These are phyloP conservation scores for Nakazawaea molendinolei DNA, from an alignment of 805 yeast species.

Conservation along the genomic window DNA sequence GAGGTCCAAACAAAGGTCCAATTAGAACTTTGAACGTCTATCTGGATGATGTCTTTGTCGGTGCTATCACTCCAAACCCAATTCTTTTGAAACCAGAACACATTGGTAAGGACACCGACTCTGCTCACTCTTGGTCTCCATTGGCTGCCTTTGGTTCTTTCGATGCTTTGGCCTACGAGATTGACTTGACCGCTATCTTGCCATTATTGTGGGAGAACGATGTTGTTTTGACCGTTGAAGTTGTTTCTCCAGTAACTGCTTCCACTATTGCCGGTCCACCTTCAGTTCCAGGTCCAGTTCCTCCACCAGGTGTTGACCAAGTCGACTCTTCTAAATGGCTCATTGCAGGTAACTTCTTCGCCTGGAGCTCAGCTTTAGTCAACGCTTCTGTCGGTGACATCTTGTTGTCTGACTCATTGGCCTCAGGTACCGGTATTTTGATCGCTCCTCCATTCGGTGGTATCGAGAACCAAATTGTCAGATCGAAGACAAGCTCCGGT, in stretches of 20 bases:
- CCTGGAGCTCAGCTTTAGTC: conserved; percentile 20
- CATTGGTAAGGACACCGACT: conserved; percentile 13
- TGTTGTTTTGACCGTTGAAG: conserved; percentile 19
- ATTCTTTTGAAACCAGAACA: conserved; percentile 22
- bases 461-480: conserved; percentile 20
- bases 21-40: conserved; percentile 23
- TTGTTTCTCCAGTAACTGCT: conserved; percentile 21
- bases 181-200: conserved; percentile 22
- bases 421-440: conserved; percentile 19
- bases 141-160: conserved; percentile 24
- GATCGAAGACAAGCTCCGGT: conserved; percentile 15
- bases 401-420: conserved; percentile 14
- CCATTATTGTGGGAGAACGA: conserved; percentile 24
- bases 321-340: conserved; percentile 19
- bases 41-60: conserved; percentile 18
- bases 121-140: conserved; percentile 19
- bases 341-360: conserved; percentile 23
- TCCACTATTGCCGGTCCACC: conserved; percentile 17
- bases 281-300: conserved; percentile 18
- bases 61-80: conserved; percentile 24
- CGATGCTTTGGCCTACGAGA: conserved; percentile 22
- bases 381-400: conserved; percentile 17
- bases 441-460: conserved; percentile 20
- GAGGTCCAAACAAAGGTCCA: conserved; percentile 19
- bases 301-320: conserved; percentile 14